Evolutionary conservation across 2,329 filamentous ascomycete genomes (phyloP).

Genomic region (Alternaria brassicae): DNA sequence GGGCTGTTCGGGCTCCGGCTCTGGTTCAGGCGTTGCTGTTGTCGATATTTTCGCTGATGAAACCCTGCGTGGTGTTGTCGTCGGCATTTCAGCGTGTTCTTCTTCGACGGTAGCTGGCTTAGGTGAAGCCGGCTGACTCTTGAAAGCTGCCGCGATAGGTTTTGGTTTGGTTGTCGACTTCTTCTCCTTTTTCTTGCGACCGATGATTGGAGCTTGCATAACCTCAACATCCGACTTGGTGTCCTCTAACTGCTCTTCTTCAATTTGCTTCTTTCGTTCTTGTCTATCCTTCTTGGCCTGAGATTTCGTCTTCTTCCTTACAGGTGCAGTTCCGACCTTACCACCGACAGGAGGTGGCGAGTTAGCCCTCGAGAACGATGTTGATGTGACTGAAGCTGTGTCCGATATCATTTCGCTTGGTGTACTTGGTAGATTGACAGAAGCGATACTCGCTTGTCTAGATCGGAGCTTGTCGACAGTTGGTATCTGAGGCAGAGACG

Average conservation of each 20-base stretch:
- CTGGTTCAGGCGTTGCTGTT: slow-evolving; percentile 35
- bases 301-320: slow-evolving; percentile 76
- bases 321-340: slow-evolving; percentile 72
- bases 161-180: slow-evolving; percentile 58
- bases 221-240: slow-evolving; percentile 59
- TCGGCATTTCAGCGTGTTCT: slow-evolving; percentile 27
- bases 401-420: slow-evolving; percentile 81
- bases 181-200: slow-evolving; percentile 85
- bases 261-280: slow-evolving; percentile 65
- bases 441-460: slow-evolving; percentile 63
- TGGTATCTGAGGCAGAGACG: slow-evolving; percentile 42
- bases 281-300: slow-evolving; percentile 79
- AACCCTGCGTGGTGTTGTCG: slow-evolving; percentile 24
- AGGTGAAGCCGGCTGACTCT: slow-evolving; percentile 41
- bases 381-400: slow-evolving; percentile 75
- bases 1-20: slow-evolving; percentile 35
- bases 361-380: slow-evolving; percentile 73
- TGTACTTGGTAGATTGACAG: slow-evolving; percentile 71
- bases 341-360: slow-evolving; percentile 69
- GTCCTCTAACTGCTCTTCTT: slow-evolving; percentile 62
- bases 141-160: slow-evolving; percentile 26
- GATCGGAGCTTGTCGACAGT: slow-evolving; percentile 55
- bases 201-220: slow-evolving; percentile 74
- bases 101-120: slow-evolving; percentile 41
- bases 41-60: slow-evolving; percentile 29